Evolutionary conservation across 345 rosid genomes (phyloP), one percentile per base, ranked within the genome.

Genomic region (Eucalyptus cloeziana): DNA sequence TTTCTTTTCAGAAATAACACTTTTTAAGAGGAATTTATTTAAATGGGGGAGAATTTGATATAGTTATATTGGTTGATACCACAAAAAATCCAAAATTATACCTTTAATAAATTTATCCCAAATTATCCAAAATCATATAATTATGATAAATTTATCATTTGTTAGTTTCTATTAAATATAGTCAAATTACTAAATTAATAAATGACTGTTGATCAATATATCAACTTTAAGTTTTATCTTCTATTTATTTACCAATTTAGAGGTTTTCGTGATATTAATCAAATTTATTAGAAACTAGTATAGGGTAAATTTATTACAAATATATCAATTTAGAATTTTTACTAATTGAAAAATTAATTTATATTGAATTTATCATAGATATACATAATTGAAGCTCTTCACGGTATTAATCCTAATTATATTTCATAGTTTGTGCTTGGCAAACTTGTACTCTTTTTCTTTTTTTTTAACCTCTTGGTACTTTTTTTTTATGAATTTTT

Each of bases 221-320:
- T 1, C 0, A 0, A 19, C 10, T 52, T 49, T 7, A 7, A 0
- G 1, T 52, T 52, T 52, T 52, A 52, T 52, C 1, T 0, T 52
- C 0, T 52, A 52, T 52, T 52, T 19, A 1, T 52, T 1, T 7
- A 1, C 2, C 3, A 52, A 3, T 52, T 52, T 52, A 19, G 0
- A 7, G 0, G 1, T 21, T 21, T 19, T 52, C 5, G 2, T 3
- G 2, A 0, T 52, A 19, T 8, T 52, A 52, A 19, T 52, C 24
- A 19, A 52, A 52, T 19, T 52, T 52, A 52, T 19, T 1, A 4
- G 0, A 52, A 52, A 52, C 1, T 52, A 52, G 9, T 0, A 1
- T 1, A 7, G 21, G 15, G 51, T 49, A 49, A 49, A 49, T 49
- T 49, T 49, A 49, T 19, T 19, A 19, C 3, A 19, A 52, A 52